Evolutionary conservation across 2,329 filamentous ascomycete genomes (phyloP).

Genomic region (Curvularia hawaiiensis): DNA sequence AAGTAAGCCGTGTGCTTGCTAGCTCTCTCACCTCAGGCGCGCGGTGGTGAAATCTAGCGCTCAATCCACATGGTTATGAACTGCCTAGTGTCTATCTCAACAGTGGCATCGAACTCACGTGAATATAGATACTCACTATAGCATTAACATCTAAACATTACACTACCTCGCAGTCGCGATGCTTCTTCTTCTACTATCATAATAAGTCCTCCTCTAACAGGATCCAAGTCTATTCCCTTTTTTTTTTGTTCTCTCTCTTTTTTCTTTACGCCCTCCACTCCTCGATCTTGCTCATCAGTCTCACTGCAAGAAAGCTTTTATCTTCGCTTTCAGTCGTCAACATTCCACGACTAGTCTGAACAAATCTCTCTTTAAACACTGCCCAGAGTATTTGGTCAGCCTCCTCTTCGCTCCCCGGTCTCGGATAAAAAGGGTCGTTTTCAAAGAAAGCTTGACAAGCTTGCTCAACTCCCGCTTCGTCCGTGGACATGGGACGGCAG

Average conservation of each 20-base stretch:
- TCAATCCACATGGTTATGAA: too few relatives aligned
- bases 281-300: not conserved
- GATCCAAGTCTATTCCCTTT: not conserved
- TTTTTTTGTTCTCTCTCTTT: too few relatives aligned
- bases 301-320: not conserved
- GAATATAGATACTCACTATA: too few relatives aligned
- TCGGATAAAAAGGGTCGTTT: conserved; percentile 59
- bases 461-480: conserved; percentile 48
- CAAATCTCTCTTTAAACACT: not conserved
- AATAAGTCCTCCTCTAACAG: too few relatives aligned
- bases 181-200: too few relatives aligned
- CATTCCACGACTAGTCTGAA: not conserved
- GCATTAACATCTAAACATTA: too few relatives aligned
- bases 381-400: not conserved
- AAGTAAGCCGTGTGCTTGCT: too few relatives aligned
- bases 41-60: too few relatives aligned
- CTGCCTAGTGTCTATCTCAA: too few relatives aligned
- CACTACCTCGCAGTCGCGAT: too few relatives aligned
- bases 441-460: conserved; percentile 53
- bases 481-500: conserved; percentile 55
- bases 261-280: not conserved
- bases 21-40: too few relatives aligned
- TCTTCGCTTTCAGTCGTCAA: not conserved
- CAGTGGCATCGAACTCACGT: too few relatives aligned
- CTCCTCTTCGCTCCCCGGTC: not conserved